Percentiles rank a stretch among this genome's conserved stretches.
Conservation (phyloP, 441 rosid species). For the Euphorbia corollata region DNA sequence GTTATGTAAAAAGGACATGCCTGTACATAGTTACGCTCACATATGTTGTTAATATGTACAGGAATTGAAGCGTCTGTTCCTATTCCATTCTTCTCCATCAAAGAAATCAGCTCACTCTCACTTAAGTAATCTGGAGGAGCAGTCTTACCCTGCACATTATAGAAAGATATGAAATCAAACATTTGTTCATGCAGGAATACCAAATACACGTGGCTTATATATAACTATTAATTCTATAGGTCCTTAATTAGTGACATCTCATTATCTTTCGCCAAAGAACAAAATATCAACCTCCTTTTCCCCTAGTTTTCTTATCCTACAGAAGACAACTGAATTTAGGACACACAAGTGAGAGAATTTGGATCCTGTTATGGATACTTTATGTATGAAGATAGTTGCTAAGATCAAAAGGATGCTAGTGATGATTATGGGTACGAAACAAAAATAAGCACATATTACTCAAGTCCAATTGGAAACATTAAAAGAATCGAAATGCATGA, state of each 20-base stretch:
- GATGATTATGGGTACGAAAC: background rate
- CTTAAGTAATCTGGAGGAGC: slow-evolving; percentile 74
- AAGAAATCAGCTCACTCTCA: slow-evolving; percentile 88
- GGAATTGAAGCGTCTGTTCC: slow-evolving; percentile 96
- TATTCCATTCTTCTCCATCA: slow-evolving; percentile 91
- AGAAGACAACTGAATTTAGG: background rate
- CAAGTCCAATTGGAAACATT: background rate
- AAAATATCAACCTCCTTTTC: background rate
- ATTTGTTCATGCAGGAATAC: slow-evolving; percentile 8
- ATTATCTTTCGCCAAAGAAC: background rate
- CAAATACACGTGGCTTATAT: background rate
- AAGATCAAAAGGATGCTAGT: background rate
- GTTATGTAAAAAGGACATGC: slow-evolving; percentile 26
- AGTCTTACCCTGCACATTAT: slow-evolving; percentile 57
- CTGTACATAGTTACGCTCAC: slow-evolving; percentile 94
- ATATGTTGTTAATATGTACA: slow-evolving; percentile 84
- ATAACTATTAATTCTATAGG: background rate
- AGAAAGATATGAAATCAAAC: slow-evolving; percentile 21
- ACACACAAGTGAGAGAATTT: too few species aligned
- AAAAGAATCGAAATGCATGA: background rate
- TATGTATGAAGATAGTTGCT: background rate
- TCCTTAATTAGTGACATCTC: background rate
- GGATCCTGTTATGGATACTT: background rate
- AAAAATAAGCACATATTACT: background rate
- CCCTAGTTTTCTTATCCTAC: background rate